Conservation (phyloP, 2,329 filamentous ascomycete species). For the Trichoderma asperellum region DNA sequence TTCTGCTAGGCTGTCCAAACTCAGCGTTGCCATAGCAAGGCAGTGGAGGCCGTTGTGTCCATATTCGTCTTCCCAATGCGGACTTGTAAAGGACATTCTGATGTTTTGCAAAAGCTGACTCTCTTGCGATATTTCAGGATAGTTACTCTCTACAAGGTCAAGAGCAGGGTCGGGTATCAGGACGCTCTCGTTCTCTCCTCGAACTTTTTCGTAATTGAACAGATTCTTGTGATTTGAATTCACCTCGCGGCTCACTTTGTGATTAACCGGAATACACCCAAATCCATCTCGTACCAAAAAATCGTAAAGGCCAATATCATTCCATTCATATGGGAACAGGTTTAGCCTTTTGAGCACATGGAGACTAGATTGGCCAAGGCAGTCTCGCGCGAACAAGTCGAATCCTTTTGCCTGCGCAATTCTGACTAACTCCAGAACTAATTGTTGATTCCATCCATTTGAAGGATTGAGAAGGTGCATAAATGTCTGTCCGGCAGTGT, state of each 20-base stretch:
- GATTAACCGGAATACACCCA: conserved; percentile 37
- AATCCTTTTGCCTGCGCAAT: conserved; percentile 34
- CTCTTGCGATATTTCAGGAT: conserved; percentile 30
- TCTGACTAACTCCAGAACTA: conserved; percentile 39
- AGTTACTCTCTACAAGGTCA: not conserved
- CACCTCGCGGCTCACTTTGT: not conserved
- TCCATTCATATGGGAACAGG: conserved; percentile 41
- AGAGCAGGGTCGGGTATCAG: conserved; percentile 18
- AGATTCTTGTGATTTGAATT: not conserved
- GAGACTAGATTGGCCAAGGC: conserved; percentile 58
- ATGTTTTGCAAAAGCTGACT: conserved; percentile 35
- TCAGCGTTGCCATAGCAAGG: conserved; percentile 58
- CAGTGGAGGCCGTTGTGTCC: conserved; percentile 63
- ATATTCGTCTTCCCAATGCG: conserved; percentile 36
- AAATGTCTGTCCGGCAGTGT: conserved; percentile 54
- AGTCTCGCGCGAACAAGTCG: conserved; percentile 47
- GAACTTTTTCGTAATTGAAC: not conserved
- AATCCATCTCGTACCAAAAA: conserved; percentile 56
- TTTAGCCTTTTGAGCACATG: conserved; percentile 45
- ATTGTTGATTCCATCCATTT: conserved; percentile 41
- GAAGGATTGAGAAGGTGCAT: conserved; percentile 48
- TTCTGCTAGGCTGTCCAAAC: conserved; percentile 44
- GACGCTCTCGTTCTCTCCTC: conserved; percentile 16
- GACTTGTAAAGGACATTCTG: conserved; percentile 30
- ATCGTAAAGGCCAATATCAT: conserved; percentile 39